phyloP scores from a whole-genome alignment of 805 yeast genomes.

The Candida maesae region DNA sequence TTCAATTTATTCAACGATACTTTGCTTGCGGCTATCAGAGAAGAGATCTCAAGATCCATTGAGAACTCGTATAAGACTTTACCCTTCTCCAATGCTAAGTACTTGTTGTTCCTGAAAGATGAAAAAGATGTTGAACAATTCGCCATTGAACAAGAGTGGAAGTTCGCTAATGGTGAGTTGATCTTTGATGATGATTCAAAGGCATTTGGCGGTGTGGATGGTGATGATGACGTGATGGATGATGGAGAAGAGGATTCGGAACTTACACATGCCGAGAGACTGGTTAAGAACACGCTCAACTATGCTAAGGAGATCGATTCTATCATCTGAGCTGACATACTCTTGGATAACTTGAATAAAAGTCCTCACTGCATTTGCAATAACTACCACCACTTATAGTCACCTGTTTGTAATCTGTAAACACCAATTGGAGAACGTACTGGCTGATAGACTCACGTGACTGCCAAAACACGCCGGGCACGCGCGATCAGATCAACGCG shows the following conservation, averaged over 20 bases:
- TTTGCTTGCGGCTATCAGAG: conserved; percentile 73
- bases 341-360: too few relatives aligned
- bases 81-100: conserved; percentile 80
- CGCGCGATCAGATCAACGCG: too few relatives aligned
- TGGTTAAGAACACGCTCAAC: conserved; percentile 69
- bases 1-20: conserved; percentile 74
- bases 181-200: conserved; percentile 34
- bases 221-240: conserved; percentile 20
- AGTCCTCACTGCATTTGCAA: too few relatives aligned
- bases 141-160: conserved; percentile 57
- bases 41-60: conserved; percentile 80
- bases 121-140: conserved; percentile 53
- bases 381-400: too few relatives aligned
- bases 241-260: conserved; percentile 29
- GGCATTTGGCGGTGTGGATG: conserved; percentile 1
- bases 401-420: too few relatives aligned
- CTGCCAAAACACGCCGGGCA: too few relatives aligned
- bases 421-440: too few relatives aligned
- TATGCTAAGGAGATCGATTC: conserved; percentile 93
- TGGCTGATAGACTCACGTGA: too few relatives aligned
- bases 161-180: conserved; percentile 47
- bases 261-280: conserved; percentile 37
- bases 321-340: conserved; percentile 73
- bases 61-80: conserved; percentile 72
- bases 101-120: conserved; percentile 63